These are phyloP conservation scores for Dactylellina sp. DNA, from an alignment of 2,329 filamentous ascomycete genomes.

Conservation along the genomic window DNA sequence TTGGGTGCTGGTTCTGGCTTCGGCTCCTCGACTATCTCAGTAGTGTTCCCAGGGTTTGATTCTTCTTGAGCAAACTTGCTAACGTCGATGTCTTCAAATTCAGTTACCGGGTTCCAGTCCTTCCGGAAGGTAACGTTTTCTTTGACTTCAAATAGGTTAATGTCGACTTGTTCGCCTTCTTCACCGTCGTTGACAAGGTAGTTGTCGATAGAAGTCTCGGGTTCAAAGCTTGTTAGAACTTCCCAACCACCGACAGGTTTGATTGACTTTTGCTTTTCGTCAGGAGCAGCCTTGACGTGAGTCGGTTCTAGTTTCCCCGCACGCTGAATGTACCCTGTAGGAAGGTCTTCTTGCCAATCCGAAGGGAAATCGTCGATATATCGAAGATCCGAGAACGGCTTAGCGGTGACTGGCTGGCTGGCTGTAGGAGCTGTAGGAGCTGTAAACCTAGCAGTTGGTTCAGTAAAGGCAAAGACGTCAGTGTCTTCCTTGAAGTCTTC, in stretches of 20 bases:
- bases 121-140: slow-evolving; percentile 46
- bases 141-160: slow-evolving; percentile 37
- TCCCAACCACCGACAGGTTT: slow-evolving; percentile 45
- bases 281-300: slow-evolving; percentile 40
- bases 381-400: slow-evolving; percentile 50
- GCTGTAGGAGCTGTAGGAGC: slow-evolving; percentile 12
- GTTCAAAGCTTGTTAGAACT: slow-evolving; percentile 51
- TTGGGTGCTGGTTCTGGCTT: slow-evolving; percentile 23
- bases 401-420: slow-evolving; percentile 14
- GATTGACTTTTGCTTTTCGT: slow-evolving; percentile 44
- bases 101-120: slow-evolving; percentile 36
- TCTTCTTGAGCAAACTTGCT: slow-evolving; percentile 33
- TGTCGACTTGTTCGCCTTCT: slow-evolving; percentile 16
- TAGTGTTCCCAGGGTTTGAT: not conserved
- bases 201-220: slow-evolving; percentile 47
- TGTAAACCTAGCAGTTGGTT: slow-evolving; percentile 15
- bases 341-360: slow-evolving; percentile 53
- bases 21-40: slow-evolving; percentile 15
- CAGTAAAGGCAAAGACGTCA: slow-evolving; percentile 46
- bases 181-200: slow-evolving; percentile 44
- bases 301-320: slow-evolving; percentile 49
- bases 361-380: slow-evolving; percentile 52
- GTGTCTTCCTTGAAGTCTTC: slow-evolving; percentile 21
- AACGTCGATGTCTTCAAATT: slow-evolving; percentile 39
- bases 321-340: slow-evolving; percentile 49